These are phyloP conservation scores for Gnaphalium uliginosum DNA, from an alignment of 129 eudicot genomes.

Conservation along the genomic window DNA sequence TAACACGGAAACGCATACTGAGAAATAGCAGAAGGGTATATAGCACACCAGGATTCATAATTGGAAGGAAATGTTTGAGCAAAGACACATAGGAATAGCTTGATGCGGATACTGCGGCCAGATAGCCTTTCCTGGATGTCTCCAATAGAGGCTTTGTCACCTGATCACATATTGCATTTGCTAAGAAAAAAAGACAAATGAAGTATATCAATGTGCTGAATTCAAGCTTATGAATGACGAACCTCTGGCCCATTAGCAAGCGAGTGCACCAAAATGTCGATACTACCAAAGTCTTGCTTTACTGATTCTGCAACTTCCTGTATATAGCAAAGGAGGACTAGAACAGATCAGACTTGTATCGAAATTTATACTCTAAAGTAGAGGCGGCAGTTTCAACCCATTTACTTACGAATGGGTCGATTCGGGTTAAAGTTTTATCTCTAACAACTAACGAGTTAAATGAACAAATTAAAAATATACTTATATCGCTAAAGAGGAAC, in stretches of 20 bases:
- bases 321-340: slow-evolving; percentile 11
- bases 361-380: neutral
- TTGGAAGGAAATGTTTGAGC: slow-evolving; percentile 90
- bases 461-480: neutral
- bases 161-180: slow-evolving; percentile 33
- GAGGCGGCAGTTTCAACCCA: neutral
- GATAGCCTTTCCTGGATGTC: slow-evolving; percentile 89
- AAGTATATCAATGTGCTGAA: slow-evolving; percentile 2
- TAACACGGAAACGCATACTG: slow-evolving; percentile 1
- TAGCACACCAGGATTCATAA: slow-evolving; percentile 79
- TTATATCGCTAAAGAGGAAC: neutral
- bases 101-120: slow-evolving; percentile 96
- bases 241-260: slow-evolving; percentile 99
- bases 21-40: neutral
- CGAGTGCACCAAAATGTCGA: slow-evolving; percentile 94
- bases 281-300: slow-evolving; percentile 90
- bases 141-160: slow-evolving; percentile 88
- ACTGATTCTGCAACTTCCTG: slow-evolving; percentile 94
- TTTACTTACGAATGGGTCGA: neutral
- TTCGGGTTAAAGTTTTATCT: neutral
- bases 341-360: neutral
- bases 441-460: neutral
- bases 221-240: neutral
- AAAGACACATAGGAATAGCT: slow-evolving; percentile 92
- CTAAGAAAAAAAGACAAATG: slow-evolving; percentile 5